Percentiles rank a stretch among this genome's conserved stretches.
phyloP scores from a whole-genome alignment of 2,329 filamentous ascomycete genomes.

The Scedosporium minutisporum region DNA sequence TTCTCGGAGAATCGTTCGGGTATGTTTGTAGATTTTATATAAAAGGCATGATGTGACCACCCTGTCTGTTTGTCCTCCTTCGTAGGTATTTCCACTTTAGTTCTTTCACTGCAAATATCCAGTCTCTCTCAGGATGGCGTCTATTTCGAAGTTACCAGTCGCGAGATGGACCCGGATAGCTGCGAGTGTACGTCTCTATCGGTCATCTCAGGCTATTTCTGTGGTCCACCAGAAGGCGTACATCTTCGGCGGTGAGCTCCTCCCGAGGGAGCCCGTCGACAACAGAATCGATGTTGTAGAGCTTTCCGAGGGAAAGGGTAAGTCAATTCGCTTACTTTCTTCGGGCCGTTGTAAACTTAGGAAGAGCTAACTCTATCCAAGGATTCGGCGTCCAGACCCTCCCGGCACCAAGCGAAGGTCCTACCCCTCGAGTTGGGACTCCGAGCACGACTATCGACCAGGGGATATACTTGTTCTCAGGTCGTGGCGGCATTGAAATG shows the following conservation, averaged over 20 bases:
- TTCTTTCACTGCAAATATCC: not conserved
- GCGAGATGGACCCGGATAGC: constrained; percentile 18
- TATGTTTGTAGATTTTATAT: no score
- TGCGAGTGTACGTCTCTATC: constrained; percentile 25
- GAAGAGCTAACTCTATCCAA: not conserved
- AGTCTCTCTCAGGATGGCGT: not conserved
- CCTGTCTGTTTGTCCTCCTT: no score
- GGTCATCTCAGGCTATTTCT: constrained; percentile 39
- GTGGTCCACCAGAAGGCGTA: constrained; percentile 27
- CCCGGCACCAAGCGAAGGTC: constrained; percentile 18
- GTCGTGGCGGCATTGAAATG: constrained; percentile 52
- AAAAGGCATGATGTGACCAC: no score
- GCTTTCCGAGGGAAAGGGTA: constrained; percentile 11
- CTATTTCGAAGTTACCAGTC: not conserved
- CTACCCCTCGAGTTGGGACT: constrained; percentile 46
- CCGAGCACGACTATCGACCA: constrained; percentile 34
- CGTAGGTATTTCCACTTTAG: not conserved
- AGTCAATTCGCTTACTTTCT: not conserved
- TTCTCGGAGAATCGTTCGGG: no score
- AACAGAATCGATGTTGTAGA: constrained; percentile 32
- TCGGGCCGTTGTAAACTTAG: not conserved
- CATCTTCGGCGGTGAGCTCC: constrained; percentile 43
- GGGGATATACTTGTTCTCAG: constrained; percentile 52
- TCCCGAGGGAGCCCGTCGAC: constrained; percentile 40
- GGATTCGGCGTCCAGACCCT: constrained; percentile 11